Evolutionary conservation across 1,139 yeast genomes (phyloP).

Genomic region (Tardiomyces depauwii): DNA sequence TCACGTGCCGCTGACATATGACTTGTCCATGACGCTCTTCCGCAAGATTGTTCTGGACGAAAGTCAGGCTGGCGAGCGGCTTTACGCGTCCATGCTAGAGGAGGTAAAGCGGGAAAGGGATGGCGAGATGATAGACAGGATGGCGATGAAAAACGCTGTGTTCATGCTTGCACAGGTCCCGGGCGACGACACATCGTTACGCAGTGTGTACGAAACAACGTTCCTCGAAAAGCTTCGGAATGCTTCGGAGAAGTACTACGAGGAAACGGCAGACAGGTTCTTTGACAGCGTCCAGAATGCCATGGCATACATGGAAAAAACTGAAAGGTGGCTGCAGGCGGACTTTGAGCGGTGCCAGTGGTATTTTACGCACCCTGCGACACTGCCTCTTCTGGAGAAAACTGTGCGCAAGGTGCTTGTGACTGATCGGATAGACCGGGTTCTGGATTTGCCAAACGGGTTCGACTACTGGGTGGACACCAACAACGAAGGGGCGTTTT

Average conservation of each 20-base stretch:
- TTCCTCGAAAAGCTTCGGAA: slow-evolving; percentile 49
- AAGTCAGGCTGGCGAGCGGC: slow-evolving; percentile 36
- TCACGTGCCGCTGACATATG: slow-evolving; percentile 57
- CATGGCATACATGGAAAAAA: slow-evolving; percentile 42
- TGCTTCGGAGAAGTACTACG: slow-evolving; percentile 47
- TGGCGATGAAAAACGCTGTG: slow-evolving; percentile 48
- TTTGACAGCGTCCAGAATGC: slow-evolving; percentile 33
- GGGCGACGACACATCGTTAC: slow-evolving; percentile 27
- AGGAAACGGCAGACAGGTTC: slow-evolving; percentile 34
- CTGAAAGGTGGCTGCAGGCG: slow-evolving; percentile 42
- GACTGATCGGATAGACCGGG: slow-evolving; percentile 44
- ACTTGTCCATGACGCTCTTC: slow-evolving; percentile 59
- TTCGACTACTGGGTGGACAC: slow-evolving; percentile 42
- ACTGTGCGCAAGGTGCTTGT: slow-evolving; percentile 55
- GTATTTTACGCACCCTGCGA: slow-evolving; percentile 7
- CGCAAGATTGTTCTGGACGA: slow-evolving; percentile 33
- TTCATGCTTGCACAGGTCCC: slow-evolving; percentile 59
- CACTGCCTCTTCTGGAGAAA: slow-evolving; percentile 4
- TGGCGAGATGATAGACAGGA: slow-evolving; percentile 50
- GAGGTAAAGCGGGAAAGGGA: slow-evolving; percentile 51
- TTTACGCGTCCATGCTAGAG: slow-evolving; percentile 41
- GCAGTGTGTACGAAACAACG: slow-evolving; percentile 57
- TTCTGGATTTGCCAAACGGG: slow-evolving; percentile 42
- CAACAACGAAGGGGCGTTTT: slow-evolving; percentile 31
- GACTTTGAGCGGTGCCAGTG: slow-evolving; percentile 43